Evolutionary conservation across 2,329 filamentous ascomycete genomes (phyloP), one percentile per base, ranked within the genome.

Genomic region (Colletotrichum sp.): DNA sequence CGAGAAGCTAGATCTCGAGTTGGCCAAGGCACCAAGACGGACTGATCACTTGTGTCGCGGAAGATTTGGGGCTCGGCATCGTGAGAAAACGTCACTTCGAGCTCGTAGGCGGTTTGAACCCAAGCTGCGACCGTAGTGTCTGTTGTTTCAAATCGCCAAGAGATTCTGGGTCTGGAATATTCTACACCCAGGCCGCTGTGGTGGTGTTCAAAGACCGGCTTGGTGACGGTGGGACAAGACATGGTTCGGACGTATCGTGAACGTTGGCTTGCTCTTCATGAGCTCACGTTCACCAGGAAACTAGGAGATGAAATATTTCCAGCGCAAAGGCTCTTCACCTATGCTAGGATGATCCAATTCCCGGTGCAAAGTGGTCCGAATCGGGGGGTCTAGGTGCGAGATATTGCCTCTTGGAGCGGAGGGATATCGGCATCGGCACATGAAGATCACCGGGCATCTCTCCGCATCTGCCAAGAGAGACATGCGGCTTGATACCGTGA

Each of bases 1-100:
- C 80, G 75, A 16, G 78, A 80, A 8, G 66, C 68, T 4, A 83
- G 75, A 21, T 80, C 75, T 51, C 43, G 47, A n/a, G 68, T 67
- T 6, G 74, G 76, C 76, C 76, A 77, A 16, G 74, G 76, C 15
- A 77, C 76, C 12, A 76, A 54, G 31, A 77, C 69, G 12, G 76
- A 77, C 16, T 73, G 54, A 13, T 72, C 71, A 29, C 66, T 73
- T 12, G 64, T 21, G 18, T 71, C 47, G 2, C 34, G 34, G 27
- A 75, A 75, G 29, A 64, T 36, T 24, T 72, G n/a, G 6, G 66
- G 59, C 6, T 55, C 38, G 9, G 43, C 24, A n/a, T 62, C 36
- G 15, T 66, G 33, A 5, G 34, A 34, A 34, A 67, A 73, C 0
- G 66, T 70, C 5, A 77, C 16, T 27, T 78, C 76, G 8, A 78